Base-by-base conservation (phyloP, 768 basidiomycete species). In the Panus rudis region DNA sequence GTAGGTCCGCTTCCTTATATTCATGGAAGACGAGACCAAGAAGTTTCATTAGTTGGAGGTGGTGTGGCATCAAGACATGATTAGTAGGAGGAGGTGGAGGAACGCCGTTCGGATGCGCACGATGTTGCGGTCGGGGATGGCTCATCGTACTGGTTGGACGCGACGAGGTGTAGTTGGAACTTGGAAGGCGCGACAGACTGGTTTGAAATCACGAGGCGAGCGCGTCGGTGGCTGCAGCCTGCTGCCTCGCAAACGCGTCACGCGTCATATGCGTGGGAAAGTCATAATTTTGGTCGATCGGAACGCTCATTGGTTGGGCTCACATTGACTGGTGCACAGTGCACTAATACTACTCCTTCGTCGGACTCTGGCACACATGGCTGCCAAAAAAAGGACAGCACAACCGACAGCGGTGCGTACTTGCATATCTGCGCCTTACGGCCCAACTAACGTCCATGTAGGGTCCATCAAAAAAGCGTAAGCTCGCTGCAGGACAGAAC, bases 51-150 rank as follows among this genome's bases (percentile, higher is more conserved):
- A 90, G 65, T 38, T 73, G 73, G 39, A 91, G 67, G 57, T 92
- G 89, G 53, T 91, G 88, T 1, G 88, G 85, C 42, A 79, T 71
- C 22, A 91, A 69, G 43, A 78, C 69, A 61, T 86, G 81, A 40
- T 78, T 74, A 6, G 74, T 72, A 1, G 81, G 79, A 6, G 81
- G 77, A 17, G 70, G 66, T 25, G 75, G 73, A 26, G 25, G 38
- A 16, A 11, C 62, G 72, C 53, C 30, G 53, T 55, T 38, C 43
- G 42, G 27, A 38, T 27, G 37, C 39, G 39, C 35, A 27, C 30
- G 21, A 2, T 38, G 41, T 12, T 20, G 46, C 21, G 40, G 41
- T 31, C 27, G 22, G n/a, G n/a, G n/a, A n/a, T n/a, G n/a, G n/a
- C n/a, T n/a, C n/a, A n/a, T n/a, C n/a, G n/a, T n/a, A n/a, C n/a